Evolutionary conservation across 1,139 yeast species (phyloP).

Genomic region (Candida tropicalis): DNA sequence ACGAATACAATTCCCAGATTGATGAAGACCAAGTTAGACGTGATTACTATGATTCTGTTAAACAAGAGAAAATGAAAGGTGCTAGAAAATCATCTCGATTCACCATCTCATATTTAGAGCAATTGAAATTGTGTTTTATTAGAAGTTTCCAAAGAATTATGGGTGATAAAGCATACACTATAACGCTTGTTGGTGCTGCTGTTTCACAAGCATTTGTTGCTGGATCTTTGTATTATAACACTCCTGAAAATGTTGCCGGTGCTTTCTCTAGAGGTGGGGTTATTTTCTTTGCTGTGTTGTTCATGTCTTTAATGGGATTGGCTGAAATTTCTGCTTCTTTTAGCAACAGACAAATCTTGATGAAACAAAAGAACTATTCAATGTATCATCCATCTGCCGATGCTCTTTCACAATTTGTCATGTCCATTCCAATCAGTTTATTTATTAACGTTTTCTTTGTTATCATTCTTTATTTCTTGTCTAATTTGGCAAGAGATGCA

Average conservation of each 20-base stretch:
- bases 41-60: constrained; percentile 36
- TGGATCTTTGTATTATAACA: constrained; percentile 54
- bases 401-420: constrained; percentile 47
- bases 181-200: constrained; percentile 50
- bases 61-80: constrained; percentile 43
- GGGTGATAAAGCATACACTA: constrained; percentile 53
- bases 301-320: constrained; percentile 55
- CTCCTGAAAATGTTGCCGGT: constrained; percentile 44
- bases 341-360: constrained; percentile 52
- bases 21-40: constrained; percentile 40
- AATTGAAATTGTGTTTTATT: constrained; percentile 45
- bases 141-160: constrained; percentile 54
- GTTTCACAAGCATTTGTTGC: constrained; percentile 52
- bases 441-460: constrained; percentile 46
- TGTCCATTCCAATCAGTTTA: constrained; percentile 52
- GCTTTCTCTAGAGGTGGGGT: constrained; percentile 64
- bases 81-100: constrained; percentile 47
- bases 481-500: constrained; percentile 52
- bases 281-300: constrained; percentile 54
- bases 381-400: constrained; percentile 65
- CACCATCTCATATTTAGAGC: constrained; percentile 48
- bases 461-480: constrained; percentile 52
- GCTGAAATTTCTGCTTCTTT: constrained; percentile 56
- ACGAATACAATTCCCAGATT: constrained; percentile 38
- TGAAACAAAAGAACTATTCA: constrained; percentile 58